Evolutionary conservation across 2,329 filamentous ascomycete genomes (phyloP).

Genomic region (Sporothrix protearum): DNA sequence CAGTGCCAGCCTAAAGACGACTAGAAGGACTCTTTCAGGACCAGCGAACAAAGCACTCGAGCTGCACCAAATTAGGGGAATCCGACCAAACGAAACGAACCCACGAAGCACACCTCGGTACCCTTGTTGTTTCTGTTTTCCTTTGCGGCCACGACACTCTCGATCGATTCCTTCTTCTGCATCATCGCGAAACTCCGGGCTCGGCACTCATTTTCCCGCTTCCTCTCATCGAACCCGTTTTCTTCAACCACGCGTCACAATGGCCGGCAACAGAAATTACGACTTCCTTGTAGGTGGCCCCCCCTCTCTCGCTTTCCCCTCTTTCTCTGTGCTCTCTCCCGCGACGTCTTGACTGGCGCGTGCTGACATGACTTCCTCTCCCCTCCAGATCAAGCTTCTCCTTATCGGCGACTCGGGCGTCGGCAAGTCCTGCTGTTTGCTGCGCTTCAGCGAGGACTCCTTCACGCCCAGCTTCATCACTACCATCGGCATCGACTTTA

Average conservation of each 20-base stretch:
- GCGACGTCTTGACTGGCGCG: neutral
- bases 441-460: slow-evolving; percentile 95
- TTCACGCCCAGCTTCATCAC: slow-evolving; percentile 98
- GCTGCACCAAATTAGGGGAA: slow-evolving; percentile 1
- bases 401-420: slow-evolving; percentile 96
- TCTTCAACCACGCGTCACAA: slow-evolving; percentile 41
- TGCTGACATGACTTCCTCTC: neutral
- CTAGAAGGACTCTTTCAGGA: neutral
- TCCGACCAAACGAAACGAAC: neutral
- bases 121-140: neutral
- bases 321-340: neutral
- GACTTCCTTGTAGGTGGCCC: slow-evolving; percentile 74
- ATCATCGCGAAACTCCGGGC: neutral
- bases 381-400: slow-evolving; percentile 81
- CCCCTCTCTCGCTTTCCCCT: neutral
- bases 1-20: slow-evolving; percentile 4
- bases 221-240: neutral
- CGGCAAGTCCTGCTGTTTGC: slow-evolving; percentile 93
- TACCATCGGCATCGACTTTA: slow-evolving; percentile 99
- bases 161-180: neutral
- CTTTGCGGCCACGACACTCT: neutral
- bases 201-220: neutral
- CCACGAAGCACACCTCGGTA: neutral
- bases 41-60: slow-evolving; percentile 9
- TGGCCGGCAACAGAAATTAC: slow-evolving; percentile 98